phyloP scores from a whole-genome alignment of 2,329 filamentous ascomycete species.

The Fusarium metavorans region DNA sequence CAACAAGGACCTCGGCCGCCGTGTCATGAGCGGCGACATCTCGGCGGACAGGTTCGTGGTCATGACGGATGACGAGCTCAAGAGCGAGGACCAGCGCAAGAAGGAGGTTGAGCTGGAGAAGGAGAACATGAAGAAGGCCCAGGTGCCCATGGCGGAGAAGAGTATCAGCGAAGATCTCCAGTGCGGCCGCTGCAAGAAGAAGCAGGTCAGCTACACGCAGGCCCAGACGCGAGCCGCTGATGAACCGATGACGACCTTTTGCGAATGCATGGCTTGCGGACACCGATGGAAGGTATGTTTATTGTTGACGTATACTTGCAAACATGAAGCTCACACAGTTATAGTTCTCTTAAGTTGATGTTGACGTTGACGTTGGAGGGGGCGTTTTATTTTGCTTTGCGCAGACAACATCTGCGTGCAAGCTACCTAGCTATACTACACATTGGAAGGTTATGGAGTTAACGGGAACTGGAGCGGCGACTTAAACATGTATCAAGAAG shows the following conservation, averaged over 20 bases:
- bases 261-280: slow-evolving; percentile 77
- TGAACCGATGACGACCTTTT: slow-evolving; percentile 88
- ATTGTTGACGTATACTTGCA: neutral
- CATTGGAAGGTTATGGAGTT: slow-evolving; percentile 40
- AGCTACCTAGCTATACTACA: slow-evolving; percentile 1
- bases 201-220: slow-evolving; percentile 95
- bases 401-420: slow-evolving; percentile 24
- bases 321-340: slow-evolving; percentile 16
- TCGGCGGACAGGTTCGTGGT: slow-evolving; percentile 78
- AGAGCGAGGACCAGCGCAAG: slow-evolving; percentile 83
- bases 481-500: slow-evolving; percentile 41
- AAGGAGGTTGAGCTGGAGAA: slow-evolving; percentile 82
- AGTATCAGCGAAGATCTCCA: slow-evolving; percentile 88
- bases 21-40: slow-evolving; percentile 82
- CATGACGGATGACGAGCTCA: slow-evolving; percentile 93
- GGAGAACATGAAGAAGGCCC: slow-evolving; percentile 97
- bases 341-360: slow-evolving; percentile 40
- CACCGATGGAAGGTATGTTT: slow-evolving; percentile 78
- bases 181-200: slow-evolving; percentile 92
- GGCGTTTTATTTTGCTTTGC: slow-evolving; percentile 37
- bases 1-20: slow-evolving; percentile 80
- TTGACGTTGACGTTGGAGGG: slow-evolving; percentile 9
- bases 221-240: slow-evolving; percentile 96
- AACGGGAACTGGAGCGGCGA: slow-evolving; percentile 39
- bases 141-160: slow-evolving; percentile 92